Conservation (phyloP, 2,329 filamentous ascomycete genomes). For the Penicillium hordei region DNA sequence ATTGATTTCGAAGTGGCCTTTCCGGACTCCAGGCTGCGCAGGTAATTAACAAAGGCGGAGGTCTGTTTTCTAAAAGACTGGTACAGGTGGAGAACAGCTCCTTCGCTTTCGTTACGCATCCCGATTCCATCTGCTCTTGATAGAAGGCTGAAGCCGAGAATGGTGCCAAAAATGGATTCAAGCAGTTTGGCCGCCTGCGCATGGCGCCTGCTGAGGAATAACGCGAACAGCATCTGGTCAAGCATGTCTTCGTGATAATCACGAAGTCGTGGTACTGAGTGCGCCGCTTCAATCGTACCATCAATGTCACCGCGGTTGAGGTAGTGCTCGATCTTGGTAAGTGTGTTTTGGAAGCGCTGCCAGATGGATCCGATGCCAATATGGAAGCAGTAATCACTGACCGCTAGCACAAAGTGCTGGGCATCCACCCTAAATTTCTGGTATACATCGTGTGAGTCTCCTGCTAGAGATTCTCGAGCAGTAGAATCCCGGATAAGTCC, state of each 20-base stretch:
- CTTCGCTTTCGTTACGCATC: conserved; percentile 41
- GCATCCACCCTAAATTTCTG: conserved; percentile 72
- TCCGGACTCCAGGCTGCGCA: conserved; percentile 68
- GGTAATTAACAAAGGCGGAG: conserved; percentile 68
- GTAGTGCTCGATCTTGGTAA: conserved; percentile 62
- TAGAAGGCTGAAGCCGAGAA: conserved; percentile 66
- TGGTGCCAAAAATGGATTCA: conserved; percentile 70
- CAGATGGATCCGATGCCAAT: conserved; percentile 72
- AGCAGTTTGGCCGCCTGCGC: conserved; percentile 69
- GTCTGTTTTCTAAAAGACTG: conserved; percentile 68
- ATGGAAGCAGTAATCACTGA: conserved; percentile 78
- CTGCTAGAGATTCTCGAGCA: conserved; percentile 32
- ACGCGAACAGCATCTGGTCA: conserved; percentile 70
- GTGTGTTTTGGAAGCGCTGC: conserved; percentile 65
- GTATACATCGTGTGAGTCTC: conserved; percentile 43
- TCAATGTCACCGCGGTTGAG: conserved; percentile 52
- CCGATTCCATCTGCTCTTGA: conserved; percentile 40
- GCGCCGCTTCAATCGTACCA: conserved; percentile 49
- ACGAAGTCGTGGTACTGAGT: conserved; percentile 66
- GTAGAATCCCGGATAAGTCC: conserved; percentile 62
- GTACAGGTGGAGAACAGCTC: conserved; percentile 57
- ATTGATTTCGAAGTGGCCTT: conserved; percentile 48
- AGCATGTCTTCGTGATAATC: conserved; percentile 71
- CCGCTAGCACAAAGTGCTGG: conserved; percentile 71
- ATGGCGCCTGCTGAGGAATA: conserved; percentile 74